Base-by-base conservation (phyloP, 495 filamentous ascomycete species). In the Baudoinia panamericana region DNA sequence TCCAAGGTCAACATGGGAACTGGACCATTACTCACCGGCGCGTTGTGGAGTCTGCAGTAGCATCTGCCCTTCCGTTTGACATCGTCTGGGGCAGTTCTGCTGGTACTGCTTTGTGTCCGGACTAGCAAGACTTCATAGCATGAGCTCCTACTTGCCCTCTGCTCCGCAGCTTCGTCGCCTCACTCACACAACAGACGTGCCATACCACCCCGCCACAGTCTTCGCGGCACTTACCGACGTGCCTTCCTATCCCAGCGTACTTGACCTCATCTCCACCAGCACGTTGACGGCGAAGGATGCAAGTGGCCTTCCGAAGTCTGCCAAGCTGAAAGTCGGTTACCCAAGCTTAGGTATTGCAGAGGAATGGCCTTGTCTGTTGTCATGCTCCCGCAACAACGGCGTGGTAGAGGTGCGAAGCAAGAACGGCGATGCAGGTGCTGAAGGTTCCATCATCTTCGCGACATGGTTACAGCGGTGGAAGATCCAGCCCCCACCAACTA, bases 321-420 rank as follows among this genome's bases (percentile, higher is more conserved):
- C 22, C 3, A 37, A 37, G 34, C 34, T 37, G 13, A 37, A 37
- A 5, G 34, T 37, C 5, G 34, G 34, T 23, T 37, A 37, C n/a
- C 34, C 34, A n/a, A 19, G 19, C 12, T 24, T 37, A 13, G 34
- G 34, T 2, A 26, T 37, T 23, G 34, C 23, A 37, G 34, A 37
- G 17, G 22, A 37, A 23, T 37, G 34, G 34, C 19, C 19, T 4
- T 37, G 34, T 13, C 19, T 12, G 13, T n/a, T 37, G 8, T 24
- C 19, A 3, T 37, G 7, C 18, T 19, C 23, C n/a, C 15, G 20
- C 12, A 37, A 6, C 3, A 16, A 9, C 4, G 34, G 34, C 19
- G 10, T 16, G 8, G 34, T 26, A 9, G 20, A 37, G 34, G 15
- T 37, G 6, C 16, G 11, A 6, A 23, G 20, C 7, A n/a, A 22